phyloP scores from a whole-genome alignment of 2,329 filamentous ascomycete species.

The Alternaria arborescens region DNA sequence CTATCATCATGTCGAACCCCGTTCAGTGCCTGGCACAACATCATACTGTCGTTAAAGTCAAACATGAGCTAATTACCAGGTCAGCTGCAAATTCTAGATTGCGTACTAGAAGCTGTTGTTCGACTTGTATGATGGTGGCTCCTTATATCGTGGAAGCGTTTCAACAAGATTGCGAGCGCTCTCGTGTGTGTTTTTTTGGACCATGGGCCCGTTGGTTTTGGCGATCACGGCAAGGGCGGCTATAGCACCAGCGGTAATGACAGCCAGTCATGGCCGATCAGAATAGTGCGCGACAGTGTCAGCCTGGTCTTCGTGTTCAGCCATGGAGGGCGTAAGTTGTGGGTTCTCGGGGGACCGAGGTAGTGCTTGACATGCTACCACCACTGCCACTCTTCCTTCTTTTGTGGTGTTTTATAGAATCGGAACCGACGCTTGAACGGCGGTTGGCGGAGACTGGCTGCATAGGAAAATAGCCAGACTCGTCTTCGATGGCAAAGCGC shows the following conservation, averaged over 20 bases:
- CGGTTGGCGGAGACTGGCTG: constrained; percentile 25
- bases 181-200: not conserved
- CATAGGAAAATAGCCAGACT: constrained; percentile 40
- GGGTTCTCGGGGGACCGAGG: not conserved
- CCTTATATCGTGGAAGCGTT: not conserved
- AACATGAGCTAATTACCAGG: not conserved
- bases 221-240: not conserved
- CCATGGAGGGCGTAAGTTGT: not conserved
- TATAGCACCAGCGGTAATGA: not conserved
- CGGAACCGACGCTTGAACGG: constrained; percentile 31
- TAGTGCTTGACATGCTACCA: constrained; percentile 32
- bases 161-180: not conserved
- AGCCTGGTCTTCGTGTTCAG: not conserved
- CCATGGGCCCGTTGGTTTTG: not conserved
- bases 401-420: constrained; percentile 32
- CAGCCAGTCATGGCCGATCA: not conserved
- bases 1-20: not conserved
- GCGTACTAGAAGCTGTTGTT: not conserved
- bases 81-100: not conserved
- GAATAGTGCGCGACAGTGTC: not conserved
- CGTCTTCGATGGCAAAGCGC: constrained; percentile 23
- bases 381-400: constrained; percentile 40
- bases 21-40: not conserved
- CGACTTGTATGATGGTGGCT: not conserved
- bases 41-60: not conserved